Percentiles rank a stretch among this genome's conserved stretches.
Conservation (phyloP, 2,329 filamentous ascomycete species). For the Corynespora cassiicola region DNA sequence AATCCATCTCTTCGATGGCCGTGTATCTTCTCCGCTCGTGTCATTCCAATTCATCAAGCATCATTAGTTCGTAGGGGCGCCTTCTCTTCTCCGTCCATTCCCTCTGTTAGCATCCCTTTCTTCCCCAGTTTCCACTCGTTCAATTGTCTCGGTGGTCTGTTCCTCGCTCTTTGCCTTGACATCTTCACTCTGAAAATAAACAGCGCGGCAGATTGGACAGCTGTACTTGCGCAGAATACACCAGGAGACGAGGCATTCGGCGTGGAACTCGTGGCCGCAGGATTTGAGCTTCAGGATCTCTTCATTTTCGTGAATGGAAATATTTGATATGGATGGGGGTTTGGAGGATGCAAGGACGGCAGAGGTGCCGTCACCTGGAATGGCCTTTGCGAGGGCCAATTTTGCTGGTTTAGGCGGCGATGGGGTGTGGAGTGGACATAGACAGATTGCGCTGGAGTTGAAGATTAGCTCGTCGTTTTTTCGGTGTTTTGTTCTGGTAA, state of each 20-base stretch:
- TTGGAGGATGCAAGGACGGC: constrained; percentile 3
- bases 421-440: constrained; percentile 32
- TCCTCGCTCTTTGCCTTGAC: too few species aligned
- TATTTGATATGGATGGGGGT: constrained; percentile 6
- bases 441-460: constrained; percentile 35
- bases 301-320: constrained; percentile 15
- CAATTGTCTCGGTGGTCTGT: too few species aligned
- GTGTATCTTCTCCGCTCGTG: too few species aligned
- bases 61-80: too few species aligned
- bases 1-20: too few species aligned
- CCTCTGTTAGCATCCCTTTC: too few species aligned
- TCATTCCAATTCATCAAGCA: too few species aligned
- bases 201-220: constrained; percentile 38
- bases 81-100: too few species aligned
- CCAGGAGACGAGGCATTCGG: constrained; percentile 39
- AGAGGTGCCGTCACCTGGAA: constrained; percentile 12
- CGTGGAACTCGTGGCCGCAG: constrained; percentile 39
- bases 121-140: too few species aligned
- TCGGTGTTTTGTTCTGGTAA: too few species aligned
- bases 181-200: constrained; percentile 29
- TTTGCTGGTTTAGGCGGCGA: constrained; percentile 34
- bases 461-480: constrained; percentile 18
- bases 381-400: constrained; percentile 13
- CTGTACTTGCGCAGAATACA: constrained; percentile 34
- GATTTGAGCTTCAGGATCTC: constrained; percentile 31